These are phyloP conservation scores for Tolypocladium paradoxum DNA, from an alignment of 2,329 filamentous ascomycete genomes.

Conservation along the genomic window DNA sequence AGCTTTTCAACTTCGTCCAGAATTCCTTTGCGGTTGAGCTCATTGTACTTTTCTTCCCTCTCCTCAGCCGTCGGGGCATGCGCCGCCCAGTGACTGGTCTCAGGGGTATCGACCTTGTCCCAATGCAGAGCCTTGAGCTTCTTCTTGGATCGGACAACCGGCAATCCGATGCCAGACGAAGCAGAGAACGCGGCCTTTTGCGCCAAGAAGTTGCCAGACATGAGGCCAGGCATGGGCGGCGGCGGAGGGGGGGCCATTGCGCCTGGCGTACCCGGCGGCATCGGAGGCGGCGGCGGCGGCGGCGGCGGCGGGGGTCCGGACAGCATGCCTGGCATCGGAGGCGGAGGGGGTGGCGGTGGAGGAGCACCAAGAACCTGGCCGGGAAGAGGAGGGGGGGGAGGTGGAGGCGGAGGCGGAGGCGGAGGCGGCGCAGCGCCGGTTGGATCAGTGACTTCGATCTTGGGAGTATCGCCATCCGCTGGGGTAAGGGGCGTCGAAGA, in stretches of 20 bases:
- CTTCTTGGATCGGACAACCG: constrained; percentile 87
- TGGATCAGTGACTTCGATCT: constrained; percentile 44
- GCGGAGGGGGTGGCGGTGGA: constrained; percentile 26
- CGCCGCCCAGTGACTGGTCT: constrained; percentile 85
- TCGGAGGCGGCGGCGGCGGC: constrained; percentile 28
- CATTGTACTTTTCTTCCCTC: constrained; percentile 90
- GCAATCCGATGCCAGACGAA: constrained; percentile 52
- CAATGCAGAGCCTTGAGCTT: constrained; percentile 99
- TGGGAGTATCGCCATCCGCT: constrained; percentile 47
- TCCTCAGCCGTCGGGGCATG: constrained; percentile 78
- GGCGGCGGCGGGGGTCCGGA: constrained; percentile 34
- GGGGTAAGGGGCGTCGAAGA: constrained; percentile 59
- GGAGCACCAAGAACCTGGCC: constrained; percentile 18
- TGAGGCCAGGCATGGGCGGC: constrained; percentile 55
- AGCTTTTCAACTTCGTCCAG: constrained; percentile 95
- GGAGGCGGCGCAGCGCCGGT: constrained; percentile 24
- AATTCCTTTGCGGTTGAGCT: constrained; percentile 88
- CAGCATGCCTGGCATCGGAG: constrained; percentile 27
- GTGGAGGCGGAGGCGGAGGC: constrained; percentile 24
- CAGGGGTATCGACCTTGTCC: constrained; percentile 93
- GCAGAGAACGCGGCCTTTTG: constrained; percentile 46
- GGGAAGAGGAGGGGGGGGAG: constrained; percentile 25
- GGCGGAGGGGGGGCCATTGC: constrained; percentile 43
- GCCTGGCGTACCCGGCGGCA: constrained; percentile 15
- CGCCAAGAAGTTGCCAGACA: constrained; percentile 67